Percentiles rank a stretch among this genome's conserved stretches.
Evolutionary conservation across 2,329 filamentous ascomycete genomes (phyloP).

Genomic region (Dactylonectria estremocensis): DNA sequence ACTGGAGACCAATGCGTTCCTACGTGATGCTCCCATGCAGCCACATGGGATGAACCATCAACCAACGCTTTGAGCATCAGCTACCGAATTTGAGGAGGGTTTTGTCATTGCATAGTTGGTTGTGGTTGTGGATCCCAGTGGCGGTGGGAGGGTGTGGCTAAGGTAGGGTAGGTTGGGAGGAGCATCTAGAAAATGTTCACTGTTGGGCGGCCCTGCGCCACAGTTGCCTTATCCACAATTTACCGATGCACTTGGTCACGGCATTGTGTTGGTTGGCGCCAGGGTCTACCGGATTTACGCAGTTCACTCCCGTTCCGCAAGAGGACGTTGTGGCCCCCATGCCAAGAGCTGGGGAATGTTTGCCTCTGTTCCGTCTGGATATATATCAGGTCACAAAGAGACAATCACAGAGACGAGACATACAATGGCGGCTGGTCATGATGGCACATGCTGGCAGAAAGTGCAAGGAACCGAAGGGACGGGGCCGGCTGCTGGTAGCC

Average conservation of each 20-base stretch:
- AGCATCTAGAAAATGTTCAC: no score
- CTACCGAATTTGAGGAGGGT: neutral
- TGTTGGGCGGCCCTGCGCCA: neutral
- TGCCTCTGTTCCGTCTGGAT: neutral
- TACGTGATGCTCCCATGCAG: neutral
- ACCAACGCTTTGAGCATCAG: neutral
- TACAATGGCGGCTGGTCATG: no score
- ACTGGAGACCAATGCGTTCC: neutral
- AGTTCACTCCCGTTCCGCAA: neutral
- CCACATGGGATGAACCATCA: neutral
- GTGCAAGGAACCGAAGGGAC: neutral
- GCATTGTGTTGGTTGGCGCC: neutral
- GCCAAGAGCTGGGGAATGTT: neutral
- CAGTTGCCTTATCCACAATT: neutral
- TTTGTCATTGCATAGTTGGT: slow-evolving; percentile 3
- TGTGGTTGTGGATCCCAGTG: slow-evolving; percentile 8
- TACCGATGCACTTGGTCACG: neutral
- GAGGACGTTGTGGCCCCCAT: neutral
- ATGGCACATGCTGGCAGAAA: neutral
- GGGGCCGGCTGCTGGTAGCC: neutral
- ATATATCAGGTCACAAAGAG: neutral
- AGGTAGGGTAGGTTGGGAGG: neutral
- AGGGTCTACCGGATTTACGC: neutral
- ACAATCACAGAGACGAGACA: no score
- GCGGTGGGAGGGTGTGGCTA: slow-evolving; percentile 3